Evolutionary conservation across 257 asterid genomes (phyloP).

Genomic region (Coffea eugenioides): DNA sequence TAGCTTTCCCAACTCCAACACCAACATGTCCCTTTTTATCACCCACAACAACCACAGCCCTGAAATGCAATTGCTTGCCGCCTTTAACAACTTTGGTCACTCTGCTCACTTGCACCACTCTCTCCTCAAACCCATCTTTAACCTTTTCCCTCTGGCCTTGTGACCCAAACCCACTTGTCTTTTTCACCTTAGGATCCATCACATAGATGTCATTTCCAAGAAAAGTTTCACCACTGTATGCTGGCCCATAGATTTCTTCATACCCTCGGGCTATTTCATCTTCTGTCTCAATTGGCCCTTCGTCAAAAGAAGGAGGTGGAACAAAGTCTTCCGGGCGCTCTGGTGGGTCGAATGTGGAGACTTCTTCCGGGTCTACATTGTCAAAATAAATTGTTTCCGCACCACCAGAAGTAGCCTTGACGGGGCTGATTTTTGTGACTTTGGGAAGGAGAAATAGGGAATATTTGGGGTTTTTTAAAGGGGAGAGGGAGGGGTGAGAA

Average conservation of each 20-base stretch:
- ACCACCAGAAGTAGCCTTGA: slow-evolving; percentile 36
- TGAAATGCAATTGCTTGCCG: slow-evolving; percentile 87
- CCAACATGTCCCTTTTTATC: slow-evolving; percentile 91
- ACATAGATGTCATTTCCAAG: slow-evolving; percentile 65
- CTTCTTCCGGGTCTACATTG: slow-evolving; percentile 47
- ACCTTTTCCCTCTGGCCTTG: slow-evolving; percentile 61
- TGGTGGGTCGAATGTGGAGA: slow-evolving; percentile 55
- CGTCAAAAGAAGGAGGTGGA: slow-evolving; percentile 70
- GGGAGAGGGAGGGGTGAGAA: slow-evolving; percentile 14
- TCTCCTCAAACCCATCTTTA: slow-evolving; percentile 88
- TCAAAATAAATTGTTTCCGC: slow-evolving; percentile 45
- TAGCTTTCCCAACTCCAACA: slow-evolving; percentile 95
- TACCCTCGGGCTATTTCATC: slow-evolving; percentile 73
- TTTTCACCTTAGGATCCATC: slow-evolving; percentile 78
- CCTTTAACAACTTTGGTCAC: slow-evolving; percentile 98
- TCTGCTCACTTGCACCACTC: slow-evolving; percentile 88
- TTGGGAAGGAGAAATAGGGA: slow-evolving; percentile 29
- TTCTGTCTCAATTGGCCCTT: slow-evolving; percentile 66
- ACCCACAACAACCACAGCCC: slow-evolving; percentile 86
- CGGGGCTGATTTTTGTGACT: slow-evolving; percentile 22
- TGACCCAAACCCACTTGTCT: slow-evolving; percentile 56
- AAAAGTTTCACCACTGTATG: slow-evolving; percentile 66
- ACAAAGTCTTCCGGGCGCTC: slow-evolving; percentile 62
- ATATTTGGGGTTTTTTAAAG: slow-evolving; percentile 16
- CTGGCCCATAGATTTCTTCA: slow-evolving; percentile 81